Conservation (phyloP, 345 rosid species). For the Salix caprea region DNA sequence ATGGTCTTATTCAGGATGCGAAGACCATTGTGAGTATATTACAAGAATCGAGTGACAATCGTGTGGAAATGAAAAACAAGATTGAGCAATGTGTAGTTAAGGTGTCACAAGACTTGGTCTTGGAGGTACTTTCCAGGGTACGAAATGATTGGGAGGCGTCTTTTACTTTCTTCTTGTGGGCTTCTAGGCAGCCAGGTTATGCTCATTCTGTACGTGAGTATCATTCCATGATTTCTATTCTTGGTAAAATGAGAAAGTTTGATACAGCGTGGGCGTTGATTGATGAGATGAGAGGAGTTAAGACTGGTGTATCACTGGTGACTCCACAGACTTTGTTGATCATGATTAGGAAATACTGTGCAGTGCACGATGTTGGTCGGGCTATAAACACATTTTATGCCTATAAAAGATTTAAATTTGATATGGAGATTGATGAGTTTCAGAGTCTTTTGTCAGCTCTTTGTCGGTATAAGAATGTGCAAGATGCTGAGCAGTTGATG, state of each 20-base stretch:
- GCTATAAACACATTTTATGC: constrained; percentile 83
- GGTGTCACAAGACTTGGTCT: constrained; percentile 56
- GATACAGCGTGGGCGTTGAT: constrained; percentile 86
- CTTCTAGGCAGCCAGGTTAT: constrained; percentile 61
- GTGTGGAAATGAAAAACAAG: constrained; percentile 41
- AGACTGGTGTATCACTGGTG: constrained; percentile 48
- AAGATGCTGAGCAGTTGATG: constrained; percentile 90
- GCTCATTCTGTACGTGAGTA: constrained; percentile 54
- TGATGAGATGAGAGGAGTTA: constrained; percentile 71
- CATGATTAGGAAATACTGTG: constrained; percentile 86
- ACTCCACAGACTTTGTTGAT: constrained; percentile 73
- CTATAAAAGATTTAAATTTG: constrained; percentile 55
- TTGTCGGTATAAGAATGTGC: constrained; percentile 84
- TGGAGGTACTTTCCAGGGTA: constrained; percentile 61
- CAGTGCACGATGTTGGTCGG: constrained; percentile 70
- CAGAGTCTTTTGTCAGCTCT: constrained; percentile 87
- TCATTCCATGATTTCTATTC: constrained; percentile 75
- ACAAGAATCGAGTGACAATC: constrained; percentile 30
- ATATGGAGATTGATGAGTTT: constrained; percentile 67
- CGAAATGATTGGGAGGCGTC: constrained; percentile 88
- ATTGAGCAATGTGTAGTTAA: constrained; percentile 54
- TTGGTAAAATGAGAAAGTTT: constrained; percentile 84
- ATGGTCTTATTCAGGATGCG: constrained; percentile 38
- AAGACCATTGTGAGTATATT: constrained; percentile 38
- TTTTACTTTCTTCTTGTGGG: constrained; percentile 82